Percentiles rank a stretch among this genome's conserved stretches.
Conservation (phyloP, 1,284 basidiomycete genomes). For the Stereum hirsutum region DNA sequence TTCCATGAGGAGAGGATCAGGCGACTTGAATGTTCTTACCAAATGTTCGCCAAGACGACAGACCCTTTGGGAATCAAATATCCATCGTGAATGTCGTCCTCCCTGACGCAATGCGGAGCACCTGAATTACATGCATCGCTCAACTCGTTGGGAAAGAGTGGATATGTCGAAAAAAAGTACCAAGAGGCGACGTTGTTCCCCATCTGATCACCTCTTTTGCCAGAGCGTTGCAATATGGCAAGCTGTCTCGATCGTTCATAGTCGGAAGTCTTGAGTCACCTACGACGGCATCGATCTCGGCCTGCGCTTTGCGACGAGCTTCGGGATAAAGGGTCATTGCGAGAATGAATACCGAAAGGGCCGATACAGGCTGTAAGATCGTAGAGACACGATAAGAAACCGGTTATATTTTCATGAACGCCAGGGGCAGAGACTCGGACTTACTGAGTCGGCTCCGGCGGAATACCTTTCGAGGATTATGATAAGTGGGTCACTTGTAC, state of each 20-base stretch:
- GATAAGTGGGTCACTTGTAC: too few species aligned
- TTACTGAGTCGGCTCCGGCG: too few species aligned
- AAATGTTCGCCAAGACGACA: slow-evolving; percentile 14
- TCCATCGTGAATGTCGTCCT: slow-evolving; percentile 15
- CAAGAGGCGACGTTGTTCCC: too few species aligned
- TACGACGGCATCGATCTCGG: slow-evolving; percentile 30
- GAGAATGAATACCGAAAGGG: slow-evolving; percentile 27
- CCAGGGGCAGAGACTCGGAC: too few species aligned
- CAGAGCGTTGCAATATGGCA: slow-evolving; percentile 30
- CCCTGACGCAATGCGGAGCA: slow-evolving; percentile 12
- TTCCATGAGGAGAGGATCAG: neutral
- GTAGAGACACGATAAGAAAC: too few species aligned
- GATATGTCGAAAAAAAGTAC: too few species aligned
- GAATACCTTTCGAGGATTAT: too few species aligned
- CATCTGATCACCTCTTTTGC: slow-evolving; percentile 29
- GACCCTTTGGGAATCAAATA: too few species aligned
- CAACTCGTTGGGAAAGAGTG: too few species aligned
- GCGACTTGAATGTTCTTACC: slow-evolving; percentile 5
- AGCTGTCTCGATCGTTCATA: slow-evolving; percentile 25
- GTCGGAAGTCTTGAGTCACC: slow-evolving; percentile 29
- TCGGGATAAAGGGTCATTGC: slow-evolving; percentile 31
- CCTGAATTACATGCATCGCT: too few species aligned
- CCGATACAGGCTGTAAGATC: slow-evolving; percentile 35
- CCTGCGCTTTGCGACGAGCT: slow-evolving; percentile 26
- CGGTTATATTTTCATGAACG: too few species aligned